Conservation (phyloP, 129 eudicot species). For the Dittrichia graveolens region DNA sequence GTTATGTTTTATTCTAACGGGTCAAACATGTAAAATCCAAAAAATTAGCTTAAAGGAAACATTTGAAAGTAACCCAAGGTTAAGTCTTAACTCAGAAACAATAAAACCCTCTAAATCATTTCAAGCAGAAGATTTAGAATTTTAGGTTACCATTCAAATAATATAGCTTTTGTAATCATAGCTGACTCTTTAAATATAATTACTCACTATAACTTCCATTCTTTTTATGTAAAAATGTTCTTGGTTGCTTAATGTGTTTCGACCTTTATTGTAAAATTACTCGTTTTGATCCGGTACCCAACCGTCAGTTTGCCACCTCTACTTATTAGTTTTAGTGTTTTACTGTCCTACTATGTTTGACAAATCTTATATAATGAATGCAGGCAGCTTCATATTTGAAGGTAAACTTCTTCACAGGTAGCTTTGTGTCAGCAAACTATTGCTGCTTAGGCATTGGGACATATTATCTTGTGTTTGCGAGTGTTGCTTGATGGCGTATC, state of each 20-base stretch:
- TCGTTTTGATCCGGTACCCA: background rate
- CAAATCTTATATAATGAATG: slow-evolving; percentile 30
- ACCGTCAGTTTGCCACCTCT: slow-evolving; percentile 4
- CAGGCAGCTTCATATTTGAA: slow-evolving; percentile 73
- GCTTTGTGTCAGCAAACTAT: slow-evolving; percentile 12
- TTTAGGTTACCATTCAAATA: background rate
- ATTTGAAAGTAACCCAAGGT: background rate
- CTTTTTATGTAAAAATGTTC: background rate
- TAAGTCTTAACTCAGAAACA: background rate
- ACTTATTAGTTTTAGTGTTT: background rate
- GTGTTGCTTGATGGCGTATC: slow-evolving; percentile 6
- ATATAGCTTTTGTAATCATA: background rate
- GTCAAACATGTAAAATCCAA: background rate
- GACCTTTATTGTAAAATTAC: background rate
- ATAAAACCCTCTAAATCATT: background rate
- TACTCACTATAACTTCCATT: background rate
- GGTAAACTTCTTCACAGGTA: slow-evolving; percentile 47
- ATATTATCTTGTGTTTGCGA: slow-evolving; percentile 10
- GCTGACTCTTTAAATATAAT: background rate
- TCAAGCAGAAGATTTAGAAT: background rate
- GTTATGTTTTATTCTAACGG: background rate
- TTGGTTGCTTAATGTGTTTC: background rate
- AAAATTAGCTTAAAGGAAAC: background rate
- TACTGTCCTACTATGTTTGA: slow-evolving; percentile 3
- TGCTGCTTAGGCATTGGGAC: slow-evolving; percentile 24